phyloP scores from a whole-genome alignment of 441 rosid genomes.

The Adansonia madagascariensis region DNA sequence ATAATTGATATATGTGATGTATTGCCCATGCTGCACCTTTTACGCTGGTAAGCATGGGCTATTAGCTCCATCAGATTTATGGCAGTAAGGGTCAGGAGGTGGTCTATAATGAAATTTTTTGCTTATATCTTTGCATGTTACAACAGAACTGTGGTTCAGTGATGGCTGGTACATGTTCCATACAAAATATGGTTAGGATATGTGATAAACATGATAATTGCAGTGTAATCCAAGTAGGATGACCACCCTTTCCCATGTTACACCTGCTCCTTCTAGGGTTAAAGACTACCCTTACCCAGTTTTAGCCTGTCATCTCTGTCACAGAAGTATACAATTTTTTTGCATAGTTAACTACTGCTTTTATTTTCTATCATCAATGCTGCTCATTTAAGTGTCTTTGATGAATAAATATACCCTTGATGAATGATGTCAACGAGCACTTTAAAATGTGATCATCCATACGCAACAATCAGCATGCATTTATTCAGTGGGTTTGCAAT shows the following conservation, averaged over 20 bases:
- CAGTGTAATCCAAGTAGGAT: conserved; percentile 1
- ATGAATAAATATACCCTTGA: conserved; percentile 8
- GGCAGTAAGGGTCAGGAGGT: conserved; percentile 9
- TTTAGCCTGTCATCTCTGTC: conserved; percentile 1
- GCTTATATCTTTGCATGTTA: neutral
- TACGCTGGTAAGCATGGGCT: neutral
- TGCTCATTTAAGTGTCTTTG: neutral
- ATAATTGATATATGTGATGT: neutral
- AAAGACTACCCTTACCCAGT: neutral
- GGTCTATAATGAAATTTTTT: neutral
- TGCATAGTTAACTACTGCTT: neutral
- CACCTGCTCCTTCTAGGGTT: conserved; percentile 1
- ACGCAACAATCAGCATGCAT: neutral
- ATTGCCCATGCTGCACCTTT: neutral
- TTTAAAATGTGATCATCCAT: neutral
- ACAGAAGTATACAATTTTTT: neutral
- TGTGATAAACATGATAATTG: conserved; percentile 4
- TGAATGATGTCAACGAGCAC: neutral
- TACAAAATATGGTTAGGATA: neutral
- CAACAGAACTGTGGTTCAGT: neutral
- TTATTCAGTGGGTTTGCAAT: conserved; percentile 10
- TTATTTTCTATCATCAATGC: neutral
- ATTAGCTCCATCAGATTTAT: neutral
- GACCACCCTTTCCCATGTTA: neutral
- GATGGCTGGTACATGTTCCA: neutral